phyloP scores from a whole-genome alignment of 805 yeast genomes.

The Sugiyamaella lignohabitans region DNA sequence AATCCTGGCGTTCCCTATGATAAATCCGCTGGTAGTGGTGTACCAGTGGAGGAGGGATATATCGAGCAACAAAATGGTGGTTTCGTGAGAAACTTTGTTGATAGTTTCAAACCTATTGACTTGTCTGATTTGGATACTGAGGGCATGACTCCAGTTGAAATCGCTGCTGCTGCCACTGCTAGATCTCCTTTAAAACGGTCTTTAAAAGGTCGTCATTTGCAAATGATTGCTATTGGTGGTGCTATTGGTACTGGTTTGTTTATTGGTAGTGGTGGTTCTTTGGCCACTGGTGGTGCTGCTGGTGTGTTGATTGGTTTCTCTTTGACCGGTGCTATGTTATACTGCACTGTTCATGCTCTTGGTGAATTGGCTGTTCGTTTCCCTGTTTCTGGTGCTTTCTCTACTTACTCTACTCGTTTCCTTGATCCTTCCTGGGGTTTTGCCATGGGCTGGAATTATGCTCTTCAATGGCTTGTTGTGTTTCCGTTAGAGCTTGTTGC shows the following conservation, averaged over 20 bases:
- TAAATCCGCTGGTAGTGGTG: neutral
- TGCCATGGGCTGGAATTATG: conserved; percentile 64
- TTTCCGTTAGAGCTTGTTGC: conserved; percentile 60
- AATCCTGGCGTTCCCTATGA: conserved; percentile 4
- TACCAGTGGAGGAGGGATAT: neutral
- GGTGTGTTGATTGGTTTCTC: conserved; percentile 54
- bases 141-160: conserved; percentile 32
- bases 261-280: conserved; percentile 46
- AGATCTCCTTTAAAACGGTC: conserved; percentile 48
- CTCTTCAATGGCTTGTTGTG: conserved; percentile 52
- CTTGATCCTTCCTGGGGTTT: conserved; percentile 59
- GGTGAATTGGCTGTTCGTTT: conserved; percentile 65
- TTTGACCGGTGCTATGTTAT: conserved; percentile 57
- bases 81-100: conserved; percentile 32
- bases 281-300: conserved; percentile 46
- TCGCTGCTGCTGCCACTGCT: conserved; percentile 38
- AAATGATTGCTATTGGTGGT: conserved; percentile 76
- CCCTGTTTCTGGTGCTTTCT: conserved; percentile 54
- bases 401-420: conserved; percentile 50
- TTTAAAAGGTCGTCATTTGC: conserved; percentile 34
- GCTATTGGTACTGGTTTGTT: conserved; percentile 75
- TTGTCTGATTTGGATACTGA: conserved; percentile 30
- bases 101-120: conserved; percentile 38
- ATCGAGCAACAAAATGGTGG: neutral
- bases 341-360: conserved; percentile 55